Base-by-base conservation (phyloP, 345 rosid species). In the Bruguiera sexangula region DNA sequence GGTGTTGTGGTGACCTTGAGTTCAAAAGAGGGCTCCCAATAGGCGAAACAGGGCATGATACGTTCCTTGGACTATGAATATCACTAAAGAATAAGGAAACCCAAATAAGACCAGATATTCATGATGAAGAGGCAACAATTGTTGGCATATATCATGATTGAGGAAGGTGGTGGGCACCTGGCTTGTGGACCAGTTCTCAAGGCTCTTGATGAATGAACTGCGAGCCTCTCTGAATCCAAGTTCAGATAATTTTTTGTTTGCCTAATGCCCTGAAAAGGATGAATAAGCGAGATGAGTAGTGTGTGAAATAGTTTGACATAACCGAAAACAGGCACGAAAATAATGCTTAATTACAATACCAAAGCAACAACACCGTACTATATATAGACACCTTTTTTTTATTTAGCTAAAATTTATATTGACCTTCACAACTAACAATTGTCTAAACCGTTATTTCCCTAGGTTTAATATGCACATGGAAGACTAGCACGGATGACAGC, bases 41-140 rank as follows among this genome's bases (percentile, higher is more conserved):
- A 13, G 91, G 85, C 24, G 91, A 82, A 32, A 86, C 88, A 6
- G 91, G 91, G 73, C 91, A 86, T 2, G 91, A 86, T 68, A 80
- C 70, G 74, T 84, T 82, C 76, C 85, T 79, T 16, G 84, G 77
- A 68, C 76, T 78, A 58, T 72, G 81, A 52, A 77, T 57, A 63
- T 86, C 91, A 74, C 91, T 86, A 79, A 67, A 79, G 53, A 75
- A 60, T 31, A 60, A 34, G 59, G 60, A 66, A 51, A 62, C 65
- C 32, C 66, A 76, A 68, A 62, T 77, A 62, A 55, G 60, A 56
- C 1, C 60, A 56, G 31, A 24, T 24, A 2, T 6, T 24, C 26
- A 24, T 9, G 11, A 24, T 6, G 16, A 56, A 24, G 7, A 9
- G 60, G 60, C 26, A 56, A 56, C 60, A 56, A 22, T 56, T 13